Evolutionary conservation across 208 protist species (phyloP), one percentile per base, ranked within the genome.

Genomic region (Crithidia thermophila): DNA sequence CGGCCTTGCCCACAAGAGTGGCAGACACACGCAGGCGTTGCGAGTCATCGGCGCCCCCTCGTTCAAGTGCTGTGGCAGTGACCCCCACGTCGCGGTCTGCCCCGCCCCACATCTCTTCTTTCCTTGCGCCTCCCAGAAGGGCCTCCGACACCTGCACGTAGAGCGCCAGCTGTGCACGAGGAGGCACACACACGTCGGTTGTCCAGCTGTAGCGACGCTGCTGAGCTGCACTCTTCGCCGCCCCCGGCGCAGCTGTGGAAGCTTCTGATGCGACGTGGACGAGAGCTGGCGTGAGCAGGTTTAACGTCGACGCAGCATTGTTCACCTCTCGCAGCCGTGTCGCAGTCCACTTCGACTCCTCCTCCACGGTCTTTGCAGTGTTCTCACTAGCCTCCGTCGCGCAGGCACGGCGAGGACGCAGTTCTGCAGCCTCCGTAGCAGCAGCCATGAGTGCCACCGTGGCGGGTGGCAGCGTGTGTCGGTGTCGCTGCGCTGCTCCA

Each of bases 131-230:
- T 3, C 58, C 39, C 68, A 75, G 28, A 9, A 33, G 33, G 2
- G 52, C 42, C 9, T 61, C 51, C 4, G 61, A 20, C 0, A 64
- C 45, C 14, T 42, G 28, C 31, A 75, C 60, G 27, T 63, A 28
- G 1, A 75, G 42, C 36, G 57, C 21, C 2, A 75, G 68, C 18
- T 62, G 37, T 30, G 53, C 27, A 9, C n/a, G 13, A 4, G 68
- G 23, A n/a, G 25, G 4, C 31, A 63, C 28, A 30, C 52, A 68
- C 1, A 75, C 42, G 20, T 75, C 60, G 3, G 60, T 40, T 14
- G 34, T 42, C 68, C 68, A 75, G n/a, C 18, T 46, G 60, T 68
- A 75, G n/a, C 60, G 60, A 51, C 56, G 52, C 42, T 8, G 52
- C 39, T 33, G 68, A 20, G n/a, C n/a, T n/a, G n/a, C n/a, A 39